A percentile compares a stretch with the other conserved stretches of the same genome.
Conservation (phyloP, 148 eudicot species). For the Rheum nobile region DNA sequence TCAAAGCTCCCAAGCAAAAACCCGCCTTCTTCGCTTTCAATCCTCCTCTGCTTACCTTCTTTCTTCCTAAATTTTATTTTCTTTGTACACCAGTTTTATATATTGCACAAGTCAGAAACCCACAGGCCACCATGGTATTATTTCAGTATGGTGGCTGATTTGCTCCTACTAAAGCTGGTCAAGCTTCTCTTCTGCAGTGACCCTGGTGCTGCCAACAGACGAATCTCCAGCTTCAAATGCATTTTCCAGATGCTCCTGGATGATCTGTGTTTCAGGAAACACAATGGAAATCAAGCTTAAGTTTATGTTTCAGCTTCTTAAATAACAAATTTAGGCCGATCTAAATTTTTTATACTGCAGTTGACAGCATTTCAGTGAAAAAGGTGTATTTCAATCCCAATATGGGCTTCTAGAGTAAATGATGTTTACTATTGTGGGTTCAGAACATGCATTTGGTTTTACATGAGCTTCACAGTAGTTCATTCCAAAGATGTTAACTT, state of each 20-base stretch:
- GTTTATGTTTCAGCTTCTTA: not conserved
- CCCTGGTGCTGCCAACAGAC: slow-evolving; percentile 21
- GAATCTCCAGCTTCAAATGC: slow-evolving; percentile 23
- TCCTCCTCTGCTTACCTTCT: not conserved
- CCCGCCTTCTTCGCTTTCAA: not conserved
- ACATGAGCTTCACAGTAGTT: not conserved
- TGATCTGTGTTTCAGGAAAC: slow-evolving; percentile 15
- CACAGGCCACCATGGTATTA: slow-evolving; percentile 13
- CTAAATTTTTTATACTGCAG: not conserved
- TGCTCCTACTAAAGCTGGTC: slow-evolving; percentile 23
- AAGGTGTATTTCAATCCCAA: too few species aligned
- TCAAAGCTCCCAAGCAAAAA: slow-evolving; percentile 4
- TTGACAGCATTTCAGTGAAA: not conserved
- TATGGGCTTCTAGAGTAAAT: too few species aligned
- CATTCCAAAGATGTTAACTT: not conserved
- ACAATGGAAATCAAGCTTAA: not conserved
- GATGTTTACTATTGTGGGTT: too few species aligned
- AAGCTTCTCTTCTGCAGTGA: slow-evolving; percentile 26
- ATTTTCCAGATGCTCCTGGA: slow-evolving; percentile 44
- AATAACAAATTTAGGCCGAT: too few species aligned
- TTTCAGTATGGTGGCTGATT: not conserved
- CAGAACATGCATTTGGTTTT: too few species aligned
- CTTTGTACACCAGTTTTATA: slow-evolving; percentile 33
- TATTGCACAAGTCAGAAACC: slow-evolving; percentile 20
- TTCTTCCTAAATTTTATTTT: slow-evolving; percentile 18